phyloP scores from a whole-genome alignment of 2,329 filamentous ascomycete species.

The Alternaria hordeiaustralica region DNA sequence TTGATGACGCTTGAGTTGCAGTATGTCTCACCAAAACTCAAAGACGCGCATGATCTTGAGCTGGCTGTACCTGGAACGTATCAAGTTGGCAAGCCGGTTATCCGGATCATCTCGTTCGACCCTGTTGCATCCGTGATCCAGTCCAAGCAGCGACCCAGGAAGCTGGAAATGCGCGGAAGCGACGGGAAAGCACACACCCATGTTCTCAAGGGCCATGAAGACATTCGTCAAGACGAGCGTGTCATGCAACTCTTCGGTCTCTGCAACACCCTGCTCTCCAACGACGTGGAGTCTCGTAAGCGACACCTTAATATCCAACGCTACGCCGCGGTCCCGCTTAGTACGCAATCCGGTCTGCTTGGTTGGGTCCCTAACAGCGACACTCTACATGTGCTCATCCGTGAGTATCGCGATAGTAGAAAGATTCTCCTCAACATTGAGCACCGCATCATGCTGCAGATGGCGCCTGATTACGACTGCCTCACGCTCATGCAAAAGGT shows the following conservation, averaged over 20 bases:
- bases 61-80: constrained; percentile 97
- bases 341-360: constrained; percentile 91
- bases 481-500: constrained; percentile 99
- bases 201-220: constrained; percentile 96
- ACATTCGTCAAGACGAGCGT: constrained; percentile 97
- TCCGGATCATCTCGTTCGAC: constrained; percentile 88
- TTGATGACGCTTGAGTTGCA: constrained; percentile 91
- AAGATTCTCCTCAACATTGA: constrained; percentile 99
- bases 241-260: constrained; percentile 99
- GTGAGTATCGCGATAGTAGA: constrained; percentile 94
- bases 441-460: constrained; percentile 99
- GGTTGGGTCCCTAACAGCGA: constrained; percentile 99
- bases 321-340: constrained; percentile 95
- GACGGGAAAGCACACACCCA: constrained; percentile 90
- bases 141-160: constrained; percentile 94
- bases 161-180: constrained; percentile 85
- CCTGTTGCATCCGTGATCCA: constrained; percentile 89
- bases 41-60: constrained; percentile 83
- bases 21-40: constrained; percentile 94
- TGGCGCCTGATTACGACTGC: constrained; percentile 99
- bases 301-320: constrained; percentile 94
- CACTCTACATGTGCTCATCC: constrained; percentile 93
- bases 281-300: constrained; percentile 96
- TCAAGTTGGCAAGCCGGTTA: constrained; percentile 77
- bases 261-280: constrained; percentile 91